phyloP scores from a whole-genome alignment of 257 asterid genomes.

The Capsicum baccatum region DNA sequence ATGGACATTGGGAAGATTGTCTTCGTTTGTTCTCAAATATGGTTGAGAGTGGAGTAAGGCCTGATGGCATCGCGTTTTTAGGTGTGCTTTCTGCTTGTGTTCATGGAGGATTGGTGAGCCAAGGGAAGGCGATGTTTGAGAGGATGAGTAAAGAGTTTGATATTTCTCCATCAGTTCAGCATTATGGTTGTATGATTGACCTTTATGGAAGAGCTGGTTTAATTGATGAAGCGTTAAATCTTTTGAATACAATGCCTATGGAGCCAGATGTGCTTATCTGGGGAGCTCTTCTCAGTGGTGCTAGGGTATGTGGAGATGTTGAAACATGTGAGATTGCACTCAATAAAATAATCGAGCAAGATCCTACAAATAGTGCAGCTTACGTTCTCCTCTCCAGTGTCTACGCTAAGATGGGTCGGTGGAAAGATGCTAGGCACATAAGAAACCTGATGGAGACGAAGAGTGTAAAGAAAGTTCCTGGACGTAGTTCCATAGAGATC shows the following conservation, averaged over 20 bases:
- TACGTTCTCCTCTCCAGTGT: slow-evolving; percentile 33
- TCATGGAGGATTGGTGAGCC: slow-evolving; percentile 31
- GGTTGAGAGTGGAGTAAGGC: slow-evolving; percentile 28
- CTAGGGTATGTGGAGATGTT: slow-evolving; percentile 30
- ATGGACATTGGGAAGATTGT: slow-evolving; percentile 32
- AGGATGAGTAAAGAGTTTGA: slow-evolving; percentile 29
- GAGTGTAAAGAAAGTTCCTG: slow-evolving; percentile 35
- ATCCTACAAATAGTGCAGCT: slow-evolving; percentile 32
- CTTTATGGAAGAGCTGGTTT: slow-evolving; percentile 33
- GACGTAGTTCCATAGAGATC: slow-evolving; percentile 30
- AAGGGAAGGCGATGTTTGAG: slow-evolving; percentile 33
- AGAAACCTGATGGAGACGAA: slow-evolving; percentile 29
- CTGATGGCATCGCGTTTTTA: slow-evolving; percentile 31
- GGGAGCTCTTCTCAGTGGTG: slow-evolving; percentile 35
- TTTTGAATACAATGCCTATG: slow-evolving; percentile 33
- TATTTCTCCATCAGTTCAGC: slow-evolving; percentile 36
- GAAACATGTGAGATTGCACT: slow-evolving; percentile 30
- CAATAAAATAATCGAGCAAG: slow-evolving; percentile 32
- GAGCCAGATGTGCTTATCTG: slow-evolving; percentile 35
- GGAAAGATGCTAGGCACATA: slow-evolving; percentile 33
- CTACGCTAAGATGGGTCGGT: slow-evolving; percentile 34
- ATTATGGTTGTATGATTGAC: slow-evolving; percentile 39
- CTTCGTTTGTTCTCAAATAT: slow-evolving; percentile 31
- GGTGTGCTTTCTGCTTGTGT: slow-evolving; percentile 39
- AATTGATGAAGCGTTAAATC: slow-evolving; percentile 32